Percentiles rank a stretch among this genome's conserved stretches.
phyloP scores from a whole-genome alignment of 2,329 filamentous ascomycete genomes.

The Pseudocercospora crystallina region DNA sequence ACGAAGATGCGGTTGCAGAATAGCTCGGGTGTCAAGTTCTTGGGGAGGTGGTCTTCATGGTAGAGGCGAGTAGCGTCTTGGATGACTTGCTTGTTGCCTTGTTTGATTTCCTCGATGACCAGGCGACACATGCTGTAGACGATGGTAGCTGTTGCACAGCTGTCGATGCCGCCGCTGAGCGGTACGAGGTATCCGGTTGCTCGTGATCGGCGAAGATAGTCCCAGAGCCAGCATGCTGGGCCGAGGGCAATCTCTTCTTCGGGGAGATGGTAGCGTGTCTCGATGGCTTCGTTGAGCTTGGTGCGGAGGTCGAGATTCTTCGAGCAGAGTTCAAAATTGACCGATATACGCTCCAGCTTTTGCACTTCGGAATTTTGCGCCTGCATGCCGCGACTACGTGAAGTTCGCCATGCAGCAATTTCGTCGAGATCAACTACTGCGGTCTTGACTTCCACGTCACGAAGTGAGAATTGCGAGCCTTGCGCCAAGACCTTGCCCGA shows the following conservation, averaged over 20 bases:
- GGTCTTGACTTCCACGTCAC: conserved; percentile 56
- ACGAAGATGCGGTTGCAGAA: conserved; percentile 60
- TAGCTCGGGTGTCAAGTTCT: conserved; percentile 54
- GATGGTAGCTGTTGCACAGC: conserved; percentile 55
- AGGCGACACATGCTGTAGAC: conserved; percentile 53
- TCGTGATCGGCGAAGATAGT: conserved; percentile 56
- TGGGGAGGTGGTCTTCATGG: conserved; percentile 49
- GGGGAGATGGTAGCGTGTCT: conserved; percentile 57
- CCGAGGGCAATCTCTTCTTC: conserved; percentile 68
- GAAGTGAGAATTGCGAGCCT: conserved; percentile 64
- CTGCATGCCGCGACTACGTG: conserved; percentile 59
- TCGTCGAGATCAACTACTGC: conserved; percentile 65
- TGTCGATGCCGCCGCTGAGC: conserved; percentile 62
- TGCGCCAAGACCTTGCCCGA: conserved; percentile 65
- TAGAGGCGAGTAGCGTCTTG: conserved; percentile 54
- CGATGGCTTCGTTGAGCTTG: conserved; percentile 45
- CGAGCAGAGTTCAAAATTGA: conserved; percentile 45
- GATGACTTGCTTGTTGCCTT: conserved; percentile 56
- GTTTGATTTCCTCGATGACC: conserved; percentile 54
- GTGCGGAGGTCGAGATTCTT: conserved; percentile 28
- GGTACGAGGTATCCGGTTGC: conserved; percentile 59
- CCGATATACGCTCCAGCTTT: conserved; percentile 48
- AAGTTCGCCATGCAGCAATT: conserved; percentile 62
- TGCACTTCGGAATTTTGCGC: conserved; percentile 48
- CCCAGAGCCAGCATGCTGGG: conserved; percentile 67